A percentile compares a stretch with the other conserved stretches of the same genome.
phyloP scores from a whole-genome alignment of 352 stramenopile species.

The Phytophthora hybrid region DNA sequence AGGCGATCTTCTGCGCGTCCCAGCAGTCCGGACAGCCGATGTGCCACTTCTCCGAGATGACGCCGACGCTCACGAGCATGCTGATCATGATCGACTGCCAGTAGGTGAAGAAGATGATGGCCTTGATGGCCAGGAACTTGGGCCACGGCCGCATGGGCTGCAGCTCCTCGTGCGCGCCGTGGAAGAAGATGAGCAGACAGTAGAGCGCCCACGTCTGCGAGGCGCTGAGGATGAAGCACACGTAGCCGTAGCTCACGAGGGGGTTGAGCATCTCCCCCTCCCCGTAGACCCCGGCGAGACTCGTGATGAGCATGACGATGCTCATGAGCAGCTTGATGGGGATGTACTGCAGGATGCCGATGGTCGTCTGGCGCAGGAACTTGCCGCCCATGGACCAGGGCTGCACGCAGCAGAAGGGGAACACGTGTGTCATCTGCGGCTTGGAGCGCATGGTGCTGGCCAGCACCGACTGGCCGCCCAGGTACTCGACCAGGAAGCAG shows the following conservation, averaged over 20 bases:
- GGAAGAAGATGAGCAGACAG: slow-evolving; percentile 94
- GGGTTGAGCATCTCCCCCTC: slow-evolving; percentile 91
- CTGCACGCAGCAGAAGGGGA: slow-evolving; percentile 89
- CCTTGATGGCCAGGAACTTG: slow-evolving; percentile 96
- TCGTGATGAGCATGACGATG: slow-evolving; percentile 89
- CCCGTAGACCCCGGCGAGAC: slow-evolving; percentile 87
- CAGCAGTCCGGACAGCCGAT: slow-evolving; percentile 88
- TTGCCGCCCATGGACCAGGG: slow-evolving; percentile 94
- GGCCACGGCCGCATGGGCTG: slow-evolving; percentile 88
- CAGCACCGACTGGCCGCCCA: slow-evolving; percentile 85
- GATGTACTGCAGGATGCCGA: slow-evolving; percentile 95
- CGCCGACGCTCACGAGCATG: slow-evolving; percentile 85
- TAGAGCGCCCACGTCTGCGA: slow-evolving; percentile 95
- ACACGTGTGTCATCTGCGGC: slow-evolving; percentile 79
- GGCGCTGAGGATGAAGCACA: slow-evolving; percentile 91
- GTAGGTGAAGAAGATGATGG: slow-evolving; percentile 96
- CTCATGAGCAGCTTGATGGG: slow-evolving; percentile 90
- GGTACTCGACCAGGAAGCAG: slow-evolving; percentile 92
- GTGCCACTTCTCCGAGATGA: slow-evolving; percentile 87
- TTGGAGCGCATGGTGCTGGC: slow-evolving; percentile 89
- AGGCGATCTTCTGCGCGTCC: slow-evolving; percentile 87
- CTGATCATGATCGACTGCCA: slow-evolving; percentile 95
- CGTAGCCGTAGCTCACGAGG: slow-evolving; percentile 86
- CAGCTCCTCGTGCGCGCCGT: slow-evolving; percentile 92
- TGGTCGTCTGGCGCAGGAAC: slow-evolving; percentile 93